Evolutionary conservation across 441 rosid genomes (phyloP), one percentile per base, ranked within the genome.

Genomic region (Omphalea diandra): DNA sequence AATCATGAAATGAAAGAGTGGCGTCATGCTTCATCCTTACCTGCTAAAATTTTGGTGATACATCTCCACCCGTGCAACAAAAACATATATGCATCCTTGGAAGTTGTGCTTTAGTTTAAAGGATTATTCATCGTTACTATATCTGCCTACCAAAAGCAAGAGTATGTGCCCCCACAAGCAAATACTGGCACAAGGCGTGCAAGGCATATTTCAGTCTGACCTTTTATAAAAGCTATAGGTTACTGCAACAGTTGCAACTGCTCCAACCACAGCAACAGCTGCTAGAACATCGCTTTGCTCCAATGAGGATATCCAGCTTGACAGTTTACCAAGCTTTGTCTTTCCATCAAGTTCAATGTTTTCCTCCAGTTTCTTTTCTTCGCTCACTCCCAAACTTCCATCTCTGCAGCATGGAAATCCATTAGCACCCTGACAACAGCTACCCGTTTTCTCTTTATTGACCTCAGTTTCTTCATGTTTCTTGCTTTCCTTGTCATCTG

Each of bases 371-470:
- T 84, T 81, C 62, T 74, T 76, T 66, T 82, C 83, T 52, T 69
- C 76, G 46, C 68, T 69, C 46, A 32, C 73, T 66, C 81, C 83
- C 15, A 76, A 50, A 60, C 65, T 77, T 60, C 77, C 85, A 43
- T 82, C 90, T 80, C 65, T 82, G 87, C 97, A 94, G 74, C 98
- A 94, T 24, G 93, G 81, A 77, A 84, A 63, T 0, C 95, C 88
- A 65, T 82, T 87, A 24, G 72, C 76, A 67, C 94, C 93, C 73
- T 88, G 94, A 78, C 98, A 94, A 84, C 97, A 94, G 49, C 92
- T 86, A 68, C 81, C 81, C 2, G 36, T 59, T 71, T 50, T 75
- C 63, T 75, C 86, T 53, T 75, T 56, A 29, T n/a, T 71, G 53
- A 70, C 82, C 67, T 68, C 72, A 41, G 38, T 72, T 63, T 81